phyloP scores from a whole-genome alignment of 2,329 filamentous ascomycete species.

The Phyllosticta capitalensis region DNA sequence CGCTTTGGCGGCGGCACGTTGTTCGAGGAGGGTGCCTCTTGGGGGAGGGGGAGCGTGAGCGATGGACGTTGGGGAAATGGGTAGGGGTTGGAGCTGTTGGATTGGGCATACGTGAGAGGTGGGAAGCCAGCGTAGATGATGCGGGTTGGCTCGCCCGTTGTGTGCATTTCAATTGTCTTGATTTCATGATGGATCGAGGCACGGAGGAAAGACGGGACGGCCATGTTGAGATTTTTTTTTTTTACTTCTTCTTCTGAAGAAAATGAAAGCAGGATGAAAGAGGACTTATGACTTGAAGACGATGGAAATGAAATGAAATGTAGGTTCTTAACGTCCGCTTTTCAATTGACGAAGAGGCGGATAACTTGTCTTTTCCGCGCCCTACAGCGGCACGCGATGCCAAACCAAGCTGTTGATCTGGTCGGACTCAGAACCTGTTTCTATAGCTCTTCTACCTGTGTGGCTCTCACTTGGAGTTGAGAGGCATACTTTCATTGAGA shows the following conservation, averaged over 20 bases:
- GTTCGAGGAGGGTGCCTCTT: conserved; percentile 31
- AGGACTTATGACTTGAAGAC: background rate
- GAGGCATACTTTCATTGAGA: background rate
- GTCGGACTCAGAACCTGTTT: background rate
- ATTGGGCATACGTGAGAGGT: conserved; percentile 13
- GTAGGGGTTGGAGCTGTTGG: conserved; percentile 1
- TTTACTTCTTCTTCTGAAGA: background rate
- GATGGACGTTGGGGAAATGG: background rate
- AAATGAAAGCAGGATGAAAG: background rate
- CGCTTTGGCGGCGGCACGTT: conserved; percentile 29
- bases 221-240: background rate
- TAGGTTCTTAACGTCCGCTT: background rate
- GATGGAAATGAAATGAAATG: background rate
- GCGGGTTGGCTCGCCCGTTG: conserved; percentile 40
- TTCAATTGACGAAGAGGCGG: background rate
- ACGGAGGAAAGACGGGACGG: conserved; percentile 1
- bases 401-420: background rate
- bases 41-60: background rate
- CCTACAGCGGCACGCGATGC: background rate
- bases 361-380: background rate
- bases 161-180: conserved; percentile 30
- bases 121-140: conserved; percentile 37
- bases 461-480: background rate
- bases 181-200: background rate
- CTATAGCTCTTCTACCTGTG: background rate